Evolutionary conservation across 2,329 filamentous ascomycete genomes (phyloP).

Genomic region (Xylariales sp.): DNA sequence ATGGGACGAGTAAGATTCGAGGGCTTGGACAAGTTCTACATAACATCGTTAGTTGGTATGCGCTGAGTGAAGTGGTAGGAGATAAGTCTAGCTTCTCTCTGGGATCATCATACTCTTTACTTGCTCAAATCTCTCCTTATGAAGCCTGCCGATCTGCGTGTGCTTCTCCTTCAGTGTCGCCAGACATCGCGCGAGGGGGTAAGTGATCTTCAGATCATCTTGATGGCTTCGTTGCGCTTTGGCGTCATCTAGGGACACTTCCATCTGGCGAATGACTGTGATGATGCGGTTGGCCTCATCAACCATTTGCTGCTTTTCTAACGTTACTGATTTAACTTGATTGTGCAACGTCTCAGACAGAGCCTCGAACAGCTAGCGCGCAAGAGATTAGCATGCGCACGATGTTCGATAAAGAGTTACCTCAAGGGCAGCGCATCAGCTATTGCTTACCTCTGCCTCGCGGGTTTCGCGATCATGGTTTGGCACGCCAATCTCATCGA

Average conservation of each 20-base stretch:
- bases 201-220: slow-evolving; percentile 72
- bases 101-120: slow-evolving; percentile 69
- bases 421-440: slow-evolving; percentile 1
- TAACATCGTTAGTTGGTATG: slow-evolving; percentile 7
- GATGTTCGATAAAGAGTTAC: slow-evolving; percentile 10
- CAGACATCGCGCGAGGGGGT: slow-evolving; percentile 77
- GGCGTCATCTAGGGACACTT: slow-evolving; percentile 77
- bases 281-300: slow-evolving; percentile 86
- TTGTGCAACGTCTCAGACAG: slow-evolving; percentile 89
- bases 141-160: slow-evolving; percentile 70
- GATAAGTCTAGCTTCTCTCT: not conserved
- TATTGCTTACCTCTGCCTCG: slow-evolving; percentile 72
- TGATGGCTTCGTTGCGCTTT: slow-evolving; percentile 62
- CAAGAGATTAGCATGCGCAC: slow-evolving; percentile 4
- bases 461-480: slow-evolving; percentile 85
- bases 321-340: slow-evolving; percentile 78
- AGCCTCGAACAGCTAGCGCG: slow-evolving; percentile 74
- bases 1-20: slow-evolving; percentile 94
- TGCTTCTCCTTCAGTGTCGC: slow-evolving; percentile 83
- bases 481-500: slow-evolving; percentile 96
- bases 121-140: slow-evolving; percentile 90
- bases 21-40: slow-evolving; percentile 82
- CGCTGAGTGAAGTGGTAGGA: not conserved
- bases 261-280: slow-evolving; percentile 87
- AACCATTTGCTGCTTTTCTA: slow-evolving; percentile 86